Evolutionary conservation across 345 rosid species (phyloP).

Genomic region (Atalantia buxifolia): DNA sequence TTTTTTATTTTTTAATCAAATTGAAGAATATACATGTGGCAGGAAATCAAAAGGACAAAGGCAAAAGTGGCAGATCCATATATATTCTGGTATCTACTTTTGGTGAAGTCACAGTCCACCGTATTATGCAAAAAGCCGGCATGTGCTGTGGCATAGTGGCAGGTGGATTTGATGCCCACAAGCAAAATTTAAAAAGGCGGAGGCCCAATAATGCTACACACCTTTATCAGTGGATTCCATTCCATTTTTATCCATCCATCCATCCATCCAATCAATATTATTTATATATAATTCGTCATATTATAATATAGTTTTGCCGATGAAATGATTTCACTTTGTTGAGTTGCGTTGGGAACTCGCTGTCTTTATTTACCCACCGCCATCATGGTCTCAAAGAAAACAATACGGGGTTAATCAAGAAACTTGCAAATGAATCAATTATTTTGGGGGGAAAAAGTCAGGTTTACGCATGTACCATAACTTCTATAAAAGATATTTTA

Average conservation of each 20-base stretch:
- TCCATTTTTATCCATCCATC: not conserved
- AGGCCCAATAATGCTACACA: not conserved
- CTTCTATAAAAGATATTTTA: too few species aligned
- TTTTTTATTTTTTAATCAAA: not conserved
- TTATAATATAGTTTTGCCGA: not conserved
- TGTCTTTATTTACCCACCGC: not conserved
- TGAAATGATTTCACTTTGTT: not conserved
- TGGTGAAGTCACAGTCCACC: not conserved
- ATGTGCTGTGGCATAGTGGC: not conserved
- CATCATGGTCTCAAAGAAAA: not conserved
- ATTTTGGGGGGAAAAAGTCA: not conserved
- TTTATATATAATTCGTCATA: not conserved
- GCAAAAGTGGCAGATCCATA: too few species aligned
- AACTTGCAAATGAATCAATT: not conserved
- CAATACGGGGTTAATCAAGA: too few species aligned
- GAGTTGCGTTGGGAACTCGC: not conserved
- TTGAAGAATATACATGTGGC: not conserved
- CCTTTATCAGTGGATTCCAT: not conserved
- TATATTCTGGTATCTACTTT: not conserved
- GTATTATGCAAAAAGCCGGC: not conserved
- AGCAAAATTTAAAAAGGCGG: not conserved
- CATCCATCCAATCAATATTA: too few species aligned
- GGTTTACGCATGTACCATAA: too few species aligned
- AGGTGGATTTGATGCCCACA: not conserved
- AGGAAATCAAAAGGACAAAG: too few species aligned